phyloP scores from a whole-genome alignment of 1,139 yeast species.

The Eremothecium sinecaudum region DNA sequence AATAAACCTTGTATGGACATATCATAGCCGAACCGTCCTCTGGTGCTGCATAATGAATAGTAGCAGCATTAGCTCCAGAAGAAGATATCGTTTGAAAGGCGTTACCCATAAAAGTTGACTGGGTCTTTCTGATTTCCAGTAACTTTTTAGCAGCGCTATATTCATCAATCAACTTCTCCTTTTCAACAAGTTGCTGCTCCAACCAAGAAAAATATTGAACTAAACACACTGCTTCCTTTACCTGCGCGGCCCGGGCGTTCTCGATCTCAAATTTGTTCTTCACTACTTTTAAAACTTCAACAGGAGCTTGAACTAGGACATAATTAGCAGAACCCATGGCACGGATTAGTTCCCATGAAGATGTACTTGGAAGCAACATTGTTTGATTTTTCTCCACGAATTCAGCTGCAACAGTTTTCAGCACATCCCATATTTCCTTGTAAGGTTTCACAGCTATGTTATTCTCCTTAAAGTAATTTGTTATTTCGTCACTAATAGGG shows the following conservation, averaged over 20 bases:
- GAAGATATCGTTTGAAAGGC: slow-evolving; percentile 92
- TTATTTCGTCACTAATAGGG: slow-evolving; percentile 27
- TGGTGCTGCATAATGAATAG: slow-evolving; percentile 84
- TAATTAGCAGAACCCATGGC: slow-evolving; percentile 38
- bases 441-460: slow-evolving; percentile 46
- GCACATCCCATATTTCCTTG: slow-evolving; percentile 45
- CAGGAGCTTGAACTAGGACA: slow-evolving; percentile 45
- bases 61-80: slow-evolving; percentile 86
- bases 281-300: slow-evolving; percentile 66
- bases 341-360: slow-evolving; percentile 77
- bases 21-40: slow-evolving; percentile 53
- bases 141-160: slow-evolving; percentile 66
- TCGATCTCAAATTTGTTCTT: slow-evolving; percentile 65
- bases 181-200: slow-evolving; percentile 49
- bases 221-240: slow-evolving; percentile 80
- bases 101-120: slow-evolving; percentile 62
- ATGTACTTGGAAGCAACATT: slow-evolving; percentile 52
- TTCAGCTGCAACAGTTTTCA: slow-evolving; percentile 28
- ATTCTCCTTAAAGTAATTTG: slow-evolving; percentile 26
- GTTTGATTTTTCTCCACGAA: slow-evolving; percentile 20
- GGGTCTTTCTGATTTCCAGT: slow-evolving; percentile 50
- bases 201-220: slow-evolving; percentile 80
- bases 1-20: slow-evolving; percentile 66
- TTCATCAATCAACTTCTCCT: slow-evolving; percentile 62
- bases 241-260: slow-evolving; percentile 72